phyloP scores from a whole-genome alignment of 164 flowering plant genomes.

The Dillenia turbinata region DNA sequence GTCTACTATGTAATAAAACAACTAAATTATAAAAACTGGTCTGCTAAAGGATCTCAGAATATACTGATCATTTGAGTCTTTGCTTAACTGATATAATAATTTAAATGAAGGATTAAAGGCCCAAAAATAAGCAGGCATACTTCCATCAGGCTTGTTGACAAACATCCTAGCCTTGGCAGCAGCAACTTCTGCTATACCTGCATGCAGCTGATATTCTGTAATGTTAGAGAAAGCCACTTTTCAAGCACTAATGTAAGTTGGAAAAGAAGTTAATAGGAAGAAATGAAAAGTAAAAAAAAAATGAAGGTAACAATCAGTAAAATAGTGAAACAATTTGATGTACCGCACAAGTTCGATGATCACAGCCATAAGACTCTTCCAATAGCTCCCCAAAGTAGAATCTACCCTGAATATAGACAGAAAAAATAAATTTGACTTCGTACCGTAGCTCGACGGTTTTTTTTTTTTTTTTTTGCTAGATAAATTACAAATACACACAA shows the following conservation, averaged over 20 bases:
- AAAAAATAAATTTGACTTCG: neutral
- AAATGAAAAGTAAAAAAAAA: too few relatives aligned
- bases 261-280: too few relatives aligned
- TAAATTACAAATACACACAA: too few relatives aligned
- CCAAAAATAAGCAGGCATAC: constrained; percentile 34
- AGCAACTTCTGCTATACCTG: constrained; percentile 94
- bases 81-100: too few relatives aligned
- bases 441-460: too few relatives aligned
- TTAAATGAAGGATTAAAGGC: neutral
- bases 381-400: constrained; percentile 86
- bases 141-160: constrained; percentile 96
- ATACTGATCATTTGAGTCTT: too few relatives aligned
- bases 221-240: constrained; percentile 10
- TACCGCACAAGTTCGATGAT: constrained; percentile 65
- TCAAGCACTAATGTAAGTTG: neutral
- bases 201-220: constrained; percentile 64
- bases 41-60: too few relatives aligned
- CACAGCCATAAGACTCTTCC: constrained; percentile 64
- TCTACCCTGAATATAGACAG: constrained; percentile 58
- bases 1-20: too few relatives aligned
- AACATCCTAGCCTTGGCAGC: constrained; percentile 99
- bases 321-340: constrained; percentile 3
- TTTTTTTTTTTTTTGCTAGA: too few relatives aligned
- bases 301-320: neutral
- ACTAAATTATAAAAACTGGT: too few relatives aligned